phyloP scores from a whole-genome alignment of 2,329 filamentous ascomycete species.

The Penicillium sclerotigenum region DNA sequence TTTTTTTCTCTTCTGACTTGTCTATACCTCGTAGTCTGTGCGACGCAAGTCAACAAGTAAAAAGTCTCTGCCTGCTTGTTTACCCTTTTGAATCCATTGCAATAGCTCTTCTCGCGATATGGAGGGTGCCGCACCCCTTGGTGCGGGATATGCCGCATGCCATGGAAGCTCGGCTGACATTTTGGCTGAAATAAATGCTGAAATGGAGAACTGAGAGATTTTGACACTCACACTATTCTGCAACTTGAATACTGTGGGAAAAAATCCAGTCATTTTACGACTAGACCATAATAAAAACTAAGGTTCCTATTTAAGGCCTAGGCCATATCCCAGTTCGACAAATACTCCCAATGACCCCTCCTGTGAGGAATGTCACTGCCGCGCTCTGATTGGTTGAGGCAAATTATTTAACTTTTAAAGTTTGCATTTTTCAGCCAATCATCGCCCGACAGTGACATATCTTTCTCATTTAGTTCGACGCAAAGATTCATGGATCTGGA shows the following conservation, averaged over 20 bases:
- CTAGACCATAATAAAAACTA: too few relatives aligned
- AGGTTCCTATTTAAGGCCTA: too few relatives aligned
- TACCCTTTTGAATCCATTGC: slow-evolving; percentile 35
- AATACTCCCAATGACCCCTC: background rate
- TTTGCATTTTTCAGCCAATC: slow-evolving; percentile 15
- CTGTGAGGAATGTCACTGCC: slow-evolving; percentile 2
- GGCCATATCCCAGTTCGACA: too few relatives aligned
- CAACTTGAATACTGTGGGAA: background rate
- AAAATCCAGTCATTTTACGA: too few relatives aligned
- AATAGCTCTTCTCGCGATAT: slow-evolving; percentile 38
- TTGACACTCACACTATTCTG: background rate
- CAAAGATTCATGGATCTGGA: background rate
- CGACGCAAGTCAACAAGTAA: slow-evolving; percentile 49
- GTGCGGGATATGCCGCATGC: slow-evolving; percentile 42
- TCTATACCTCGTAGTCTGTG: slow-evolving; percentile 45
- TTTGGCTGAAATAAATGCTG: background rate
- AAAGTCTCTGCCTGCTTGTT: slow-evolving; percentile 32
- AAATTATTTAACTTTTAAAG: too few relatives aligned
- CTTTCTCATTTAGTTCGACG: background rate
- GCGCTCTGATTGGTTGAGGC: slow-evolving; percentile 2
- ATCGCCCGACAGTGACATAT: slow-evolving; percentile 8
- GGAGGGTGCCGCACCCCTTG: slow-evolving; percentile 26
- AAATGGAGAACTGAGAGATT: background rate
- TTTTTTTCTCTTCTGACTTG: background rate
- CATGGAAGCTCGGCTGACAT: slow-evolving; percentile 30